phyloP scores from a whole-genome alignment of 2,329 filamentous ascomycete genomes.

The Pseudogymnoascus sp. region DNA sequence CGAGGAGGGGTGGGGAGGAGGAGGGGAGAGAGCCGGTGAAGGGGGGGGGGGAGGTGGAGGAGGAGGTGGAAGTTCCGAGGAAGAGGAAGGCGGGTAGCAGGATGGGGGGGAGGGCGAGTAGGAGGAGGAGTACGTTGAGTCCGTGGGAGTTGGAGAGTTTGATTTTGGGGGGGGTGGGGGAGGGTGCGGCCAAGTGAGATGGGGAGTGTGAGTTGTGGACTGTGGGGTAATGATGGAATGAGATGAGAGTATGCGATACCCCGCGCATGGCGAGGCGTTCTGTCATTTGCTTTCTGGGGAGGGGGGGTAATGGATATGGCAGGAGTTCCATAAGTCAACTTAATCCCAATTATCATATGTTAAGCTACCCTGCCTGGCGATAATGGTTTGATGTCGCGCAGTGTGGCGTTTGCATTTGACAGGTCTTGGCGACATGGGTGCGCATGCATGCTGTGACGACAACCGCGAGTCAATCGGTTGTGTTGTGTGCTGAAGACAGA shows the following conservation, averaged over 20 bases:
- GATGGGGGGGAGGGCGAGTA: constrained; percentile 39
- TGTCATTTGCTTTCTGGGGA: background rate
- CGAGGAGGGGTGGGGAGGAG: background rate
- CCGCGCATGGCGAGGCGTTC: background rate
- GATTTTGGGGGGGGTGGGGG: constrained; percentile 35
- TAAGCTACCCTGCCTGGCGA: background rate
- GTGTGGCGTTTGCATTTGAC: background rate
- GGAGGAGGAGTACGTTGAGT: constrained; percentile 65
- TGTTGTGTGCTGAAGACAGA: background rate
- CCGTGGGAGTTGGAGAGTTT: constrained; percentile 65
- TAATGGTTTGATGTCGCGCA: background rate
- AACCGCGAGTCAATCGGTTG: background rate
- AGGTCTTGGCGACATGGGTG: background rate
- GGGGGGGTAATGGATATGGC: background rate
- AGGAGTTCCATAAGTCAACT: background rate
- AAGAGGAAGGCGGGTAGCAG: constrained; percentile 35
- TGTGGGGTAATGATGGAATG: background rate
- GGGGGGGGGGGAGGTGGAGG: constrained; percentile 10
- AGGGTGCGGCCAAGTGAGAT: background rate
- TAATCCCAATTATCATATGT: background rate
- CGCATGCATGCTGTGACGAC: background rate
- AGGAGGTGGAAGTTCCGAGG: constrained; percentile 13
- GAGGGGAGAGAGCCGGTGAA: background rate
- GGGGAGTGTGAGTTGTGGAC: no score
- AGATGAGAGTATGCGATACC: background rate